Conservation (phyloP, 805 yeast genomes). For the Debaryomyces maramus region DNA sequence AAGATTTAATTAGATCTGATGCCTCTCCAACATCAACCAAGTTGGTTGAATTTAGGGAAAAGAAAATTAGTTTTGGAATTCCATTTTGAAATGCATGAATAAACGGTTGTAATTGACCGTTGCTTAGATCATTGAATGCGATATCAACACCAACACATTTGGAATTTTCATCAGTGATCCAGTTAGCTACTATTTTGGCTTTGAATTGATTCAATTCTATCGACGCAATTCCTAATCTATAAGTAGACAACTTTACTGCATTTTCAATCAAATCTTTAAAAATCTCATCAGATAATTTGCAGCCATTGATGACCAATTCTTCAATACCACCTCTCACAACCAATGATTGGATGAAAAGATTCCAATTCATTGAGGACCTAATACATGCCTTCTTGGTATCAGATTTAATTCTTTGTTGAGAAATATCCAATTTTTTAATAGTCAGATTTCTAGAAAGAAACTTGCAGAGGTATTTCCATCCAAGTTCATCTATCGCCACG, state of each 20-base stretch:
- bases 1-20: constrained; percentile 32
- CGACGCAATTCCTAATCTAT: constrained; percentile 54
- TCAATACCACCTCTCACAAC: constrained; percentile 51
- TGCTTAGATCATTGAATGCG: constrained; percentile 52
- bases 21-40: constrained; percentile 43
- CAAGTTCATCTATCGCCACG: constrained; percentile 52
- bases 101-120: constrained; percentile 48
- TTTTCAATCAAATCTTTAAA: constrained; percentile 42
- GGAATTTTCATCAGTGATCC: constrained; percentile 46
- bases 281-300: constrained; percentile 44
- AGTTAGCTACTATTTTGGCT: constrained; percentile 42
- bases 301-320: constrained; percentile 59
- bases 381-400: constrained; percentile 39
- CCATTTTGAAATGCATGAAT: constrained; percentile 40
- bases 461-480: constrained; percentile 54
- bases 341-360: constrained; percentile 45
- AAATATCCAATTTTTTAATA: constrained; percentile 53
- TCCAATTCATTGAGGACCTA: constrained; percentile 56
- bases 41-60: constrained; percentile 53
- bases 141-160: constrained; percentile 57
- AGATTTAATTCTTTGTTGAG: constrained; percentile 53
- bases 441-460: constrained; percentile 44
- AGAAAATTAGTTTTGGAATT: constrained; percentile 43
- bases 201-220: constrained; percentile 47
- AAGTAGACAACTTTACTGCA: constrained; percentile 45